These are phyloP conservation scores for Xylariaceae sp. DNA, from an alignment of 2,329 filamentous ascomycete species.

Conservation along the genomic window DNA sequence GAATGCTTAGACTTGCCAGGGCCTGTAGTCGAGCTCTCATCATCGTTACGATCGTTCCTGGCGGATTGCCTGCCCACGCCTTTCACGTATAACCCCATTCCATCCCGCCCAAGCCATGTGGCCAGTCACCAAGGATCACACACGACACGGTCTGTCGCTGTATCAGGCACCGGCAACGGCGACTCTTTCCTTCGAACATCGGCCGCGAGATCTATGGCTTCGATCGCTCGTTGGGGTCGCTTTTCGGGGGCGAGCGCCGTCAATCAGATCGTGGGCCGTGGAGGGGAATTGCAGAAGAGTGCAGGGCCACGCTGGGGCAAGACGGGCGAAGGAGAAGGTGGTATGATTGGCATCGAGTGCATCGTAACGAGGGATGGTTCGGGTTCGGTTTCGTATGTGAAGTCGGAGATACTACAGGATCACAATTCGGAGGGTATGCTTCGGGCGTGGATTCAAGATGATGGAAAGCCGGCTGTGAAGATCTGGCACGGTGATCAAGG, in stretches of 20 bases:
- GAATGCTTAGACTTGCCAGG: constrained; percentile 18
- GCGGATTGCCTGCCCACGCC: constrained; percentile 57
- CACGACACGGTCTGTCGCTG: constrained; percentile 45
- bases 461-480: constrained; percentile 52
- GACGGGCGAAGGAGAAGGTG: constrained; percentile 76
- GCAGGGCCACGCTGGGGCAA: constrained; percentile 69
- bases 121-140: not conserved
- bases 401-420: constrained; percentile 62
- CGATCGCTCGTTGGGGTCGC: constrained; percentile 63
- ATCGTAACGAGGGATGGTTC: constrained; percentile 40
- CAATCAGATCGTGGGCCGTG: constrained; percentile 61
- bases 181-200: constrained; percentile 76
- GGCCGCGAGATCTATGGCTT: constrained; percentile 67
- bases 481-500: constrained; percentile 47
- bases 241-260: constrained; percentile 54
- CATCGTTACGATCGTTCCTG: constrained; percentile 43
- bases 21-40: constrained; percentile 35
- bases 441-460: constrained; percentile 67
- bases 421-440: constrained; percentile 90
- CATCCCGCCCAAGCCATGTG: not conserved
- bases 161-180: constrained; percentile 82
- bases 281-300: constrained; percentile 69
- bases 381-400: constrained; percentile 36
- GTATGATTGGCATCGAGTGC: constrained; percentile 77
- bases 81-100: constrained; percentile 33